A percentile compares a stretch with the other conserved stretches of the same genome.
These are phyloP conservation scores for Gastrolobium bilobum DNA, from an alignment of 306 rosid genomes.

Conservation along the genomic window DNA sequence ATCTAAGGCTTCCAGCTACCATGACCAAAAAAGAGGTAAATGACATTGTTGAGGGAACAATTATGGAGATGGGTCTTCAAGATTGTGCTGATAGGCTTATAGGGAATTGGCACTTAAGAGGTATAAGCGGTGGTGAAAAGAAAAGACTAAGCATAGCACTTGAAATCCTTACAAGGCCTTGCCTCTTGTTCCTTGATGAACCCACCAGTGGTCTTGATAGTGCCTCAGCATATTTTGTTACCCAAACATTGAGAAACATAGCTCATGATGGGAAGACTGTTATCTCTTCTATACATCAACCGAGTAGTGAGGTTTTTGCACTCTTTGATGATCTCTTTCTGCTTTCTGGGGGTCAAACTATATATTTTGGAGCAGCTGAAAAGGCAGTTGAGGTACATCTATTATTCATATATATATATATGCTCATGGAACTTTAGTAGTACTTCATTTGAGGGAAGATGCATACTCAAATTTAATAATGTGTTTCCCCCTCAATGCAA, in stretches of 20 bases:
- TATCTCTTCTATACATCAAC: slow-evolving; percentile 90
- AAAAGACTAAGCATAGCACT: slow-evolving; percentile 93
- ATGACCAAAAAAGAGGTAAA: slow-evolving; percentile 71
- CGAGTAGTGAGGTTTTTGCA: slow-evolving; percentile 93
- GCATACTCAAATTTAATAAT: slow-evolving; percentile 22
- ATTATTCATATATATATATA: neutral
- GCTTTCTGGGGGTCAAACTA: slow-evolving; percentile 85
- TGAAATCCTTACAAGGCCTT: slow-evolving; percentile 85
- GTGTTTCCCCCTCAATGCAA: neutral
- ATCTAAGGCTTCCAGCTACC: slow-evolving; percentile 74
- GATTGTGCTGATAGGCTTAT: slow-evolving; percentile 76
- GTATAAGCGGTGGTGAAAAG: slow-evolving; percentile 95
- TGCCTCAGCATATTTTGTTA: slow-evolving; percentile 92
- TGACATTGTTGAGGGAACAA: slow-evolving; percentile 67
- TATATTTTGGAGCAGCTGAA: slow-evolving; percentile 81
- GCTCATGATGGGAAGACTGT: slow-evolving; percentile 89
- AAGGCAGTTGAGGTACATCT: slow-evolving; percentile 76
- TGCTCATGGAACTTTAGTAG: neutral
- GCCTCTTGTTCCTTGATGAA: slow-evolving; percentile 89
- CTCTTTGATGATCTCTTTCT: slow-evolving; percentile 92
- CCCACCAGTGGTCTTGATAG: slow-evolving; percentile 95
- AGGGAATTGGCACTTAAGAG: slow-evolving; percentile 93
- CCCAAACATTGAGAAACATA: slow-evolving; percentile 77
- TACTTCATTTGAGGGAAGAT: neutral
- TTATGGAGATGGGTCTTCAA: slow-evolving; percentile 85